Evolutionary conservation across 2,329 filamentous ascomycete genomes (phyloP), one percentile per base, ranked within the genome.

Genomic region (Penicillium fuscoglaucum): DNA sequence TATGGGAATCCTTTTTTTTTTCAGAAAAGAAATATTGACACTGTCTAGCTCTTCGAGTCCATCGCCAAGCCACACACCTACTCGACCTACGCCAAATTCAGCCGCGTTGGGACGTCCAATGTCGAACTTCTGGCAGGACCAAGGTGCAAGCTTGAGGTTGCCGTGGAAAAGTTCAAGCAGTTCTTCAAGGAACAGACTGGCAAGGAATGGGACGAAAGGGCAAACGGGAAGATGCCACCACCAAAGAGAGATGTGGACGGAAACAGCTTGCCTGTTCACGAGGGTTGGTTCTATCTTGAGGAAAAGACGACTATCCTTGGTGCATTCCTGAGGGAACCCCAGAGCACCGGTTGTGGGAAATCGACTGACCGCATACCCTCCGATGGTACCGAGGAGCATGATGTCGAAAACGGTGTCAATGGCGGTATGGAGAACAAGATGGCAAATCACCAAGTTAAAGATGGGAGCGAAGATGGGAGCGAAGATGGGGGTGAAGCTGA

Each of bases 31-130:
- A 37, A 40, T 55, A 37, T 56, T 57, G 44, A 54, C 57, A 50
- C 51, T 12, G 53, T 70, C 31, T 61, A 91, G 87, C 79, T 93
- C 51, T 90, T 86, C 76, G 85, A 91, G 71, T 88, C 87, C 6
- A 80, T 84, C 59, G 76, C 80, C 12, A 74, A 76, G 15, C 87
- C 87, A 0, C 78, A 77, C 58, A 80, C 83, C 0, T 92, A 90
- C 74, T 83, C 81, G 63, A 83, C 85, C 46, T 83, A 83, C 8
- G 81, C 80, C 47, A 84, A 83, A 54, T 76, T 77, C 57, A 74
- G 66, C 31, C 70, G 73, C 2, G 57, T 63, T 3, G 73, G 74
- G 1, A 68, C 61, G 12, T 68, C 68, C 0, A 65, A 65, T 10
- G 62, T 71, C 1, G 68, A 77, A 12, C 68, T 74, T 12, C 64